Evolutionary conservation across 2,329 filamentous ascomycete genomes (phyloP), one percentile per base, ranked within the genome.

Genomic region (Calonectria crousiana): DNA sequence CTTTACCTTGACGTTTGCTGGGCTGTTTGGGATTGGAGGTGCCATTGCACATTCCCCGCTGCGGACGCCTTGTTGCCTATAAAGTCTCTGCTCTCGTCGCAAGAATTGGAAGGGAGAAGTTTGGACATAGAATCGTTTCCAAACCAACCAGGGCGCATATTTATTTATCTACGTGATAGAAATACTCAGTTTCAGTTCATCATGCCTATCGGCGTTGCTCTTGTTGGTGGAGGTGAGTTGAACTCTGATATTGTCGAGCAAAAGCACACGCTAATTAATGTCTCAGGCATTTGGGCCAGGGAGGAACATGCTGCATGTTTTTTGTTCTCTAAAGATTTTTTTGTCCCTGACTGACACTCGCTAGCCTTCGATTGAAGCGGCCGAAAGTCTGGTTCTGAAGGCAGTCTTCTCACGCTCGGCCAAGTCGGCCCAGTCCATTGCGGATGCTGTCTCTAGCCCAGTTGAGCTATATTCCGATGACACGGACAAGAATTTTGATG

Each of bases 401-500:
- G 69, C 69, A 4, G 60, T 71, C 36, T 71, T 56, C 28, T 71
- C 69, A 13, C 32, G 69, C n/a, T 41, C 69, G 14, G 6, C 38
- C n/a, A 58, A 56, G 16, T 71, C 69, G 5, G 69, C 69, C 2
- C 47, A 71, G 32, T 34, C 58, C 13, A 66, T 66, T 18, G 60
- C 69, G 16, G 68, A 70, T 18, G 11, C n/a, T 6, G 56, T 44
- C 5, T 34, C 68, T 28, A n/a, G 41, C 13, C n/a, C 11, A 11
- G 26, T 70, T 30, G 67, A 70, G 6, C 6, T 70, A 11, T 70
- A 70, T 52, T 64, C 68, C 3, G 68, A 64, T 6, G 68, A 70
- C 13, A 28, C 16, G 4, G 56, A 26, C 9, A 47, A 66, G 2
- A 26, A 34, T 2, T 71, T 44, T 44, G 60, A 67, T 20, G 60